These are phyloP conservation scores for Thymus quinquecostatus DNA, from an alignment of 257 asterid species.

Conservation along the genomic window DNA sequence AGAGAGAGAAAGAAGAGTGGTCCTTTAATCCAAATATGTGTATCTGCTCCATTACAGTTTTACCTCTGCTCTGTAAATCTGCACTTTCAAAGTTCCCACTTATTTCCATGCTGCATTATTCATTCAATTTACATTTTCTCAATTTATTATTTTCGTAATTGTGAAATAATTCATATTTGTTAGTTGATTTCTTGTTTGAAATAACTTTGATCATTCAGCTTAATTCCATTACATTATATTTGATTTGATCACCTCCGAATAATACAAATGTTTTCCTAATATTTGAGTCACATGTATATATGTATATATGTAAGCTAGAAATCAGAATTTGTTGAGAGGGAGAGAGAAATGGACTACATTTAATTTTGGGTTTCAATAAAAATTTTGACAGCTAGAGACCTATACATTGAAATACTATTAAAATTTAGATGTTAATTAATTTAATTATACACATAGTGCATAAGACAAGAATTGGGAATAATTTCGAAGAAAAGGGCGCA, in stretches of 20 bases:
- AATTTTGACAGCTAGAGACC: no score
- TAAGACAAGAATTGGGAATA: not conserved
- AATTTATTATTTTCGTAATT: no score
- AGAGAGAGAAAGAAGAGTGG: not conserved
- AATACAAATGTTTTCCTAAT: not conserved
- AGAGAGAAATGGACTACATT: not conserved
- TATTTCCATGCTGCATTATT: constrained; percentile 20
- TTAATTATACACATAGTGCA: not conserved
- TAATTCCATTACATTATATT: not conserved
- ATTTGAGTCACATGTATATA: not conserved
- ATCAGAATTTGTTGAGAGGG: not conserved
- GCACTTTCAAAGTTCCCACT: constrained; percentile 26
- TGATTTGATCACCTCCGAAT: not conserved
- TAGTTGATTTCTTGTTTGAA: no score
- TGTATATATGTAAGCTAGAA: not conserved
- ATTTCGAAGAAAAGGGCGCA: constrained; percentile 39
- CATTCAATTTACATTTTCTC: not conserved
- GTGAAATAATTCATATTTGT: no score
- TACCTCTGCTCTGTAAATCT: constrained; percentile 22
- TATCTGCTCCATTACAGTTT: constrained; percentile 1
- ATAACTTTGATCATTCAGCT: no score
- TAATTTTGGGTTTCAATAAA: not conserved
- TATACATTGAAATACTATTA: no score
- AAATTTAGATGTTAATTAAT: not conserved
- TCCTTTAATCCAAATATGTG: not conserved